Conservation (phyloP, 495 filamentous ascomycete species). For the Glonium stellatum region DNA sequence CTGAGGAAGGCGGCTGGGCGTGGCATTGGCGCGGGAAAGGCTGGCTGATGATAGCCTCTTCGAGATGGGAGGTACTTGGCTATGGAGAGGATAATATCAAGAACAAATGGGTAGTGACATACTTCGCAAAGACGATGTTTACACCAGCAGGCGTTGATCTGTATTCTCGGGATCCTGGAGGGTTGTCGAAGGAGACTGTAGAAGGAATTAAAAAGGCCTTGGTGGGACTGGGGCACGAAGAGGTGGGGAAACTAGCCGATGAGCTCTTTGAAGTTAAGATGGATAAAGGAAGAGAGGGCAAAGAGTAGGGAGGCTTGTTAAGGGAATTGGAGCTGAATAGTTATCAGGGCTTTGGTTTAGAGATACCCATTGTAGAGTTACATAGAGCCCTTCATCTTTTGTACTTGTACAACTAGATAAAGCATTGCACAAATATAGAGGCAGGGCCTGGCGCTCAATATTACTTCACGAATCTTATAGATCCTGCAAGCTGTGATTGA, state of each 20-base stretch:
- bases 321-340: background rate
- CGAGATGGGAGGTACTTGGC: slow-evolving; percentile 69
- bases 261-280: slow-evolving; percentile 38
- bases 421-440: too few relatives aligned
- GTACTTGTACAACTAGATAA: too few relatives aligned
- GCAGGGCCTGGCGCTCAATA: too few relatives aligned
- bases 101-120: slow-evolving; percentile 60
- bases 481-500: too few relatives aligned
- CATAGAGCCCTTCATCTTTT: too few relatives aligned
- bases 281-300: slow-evolving; percentile 23
- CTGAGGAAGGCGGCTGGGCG: slow-evolving; percentile 36
- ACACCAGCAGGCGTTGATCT: slow-evolving; percentile 70
- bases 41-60: slow-evolving; percentile 54
- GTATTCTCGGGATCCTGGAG: slow-evolving; percentile 52
- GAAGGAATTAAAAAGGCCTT: slow-evolving; percentile 38
- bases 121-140: slow-evolving; percentile 67
- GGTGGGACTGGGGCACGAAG: slow-evolving; percentile 33
- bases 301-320: background rate
- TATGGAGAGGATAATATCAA: slow-evolving; percentile 47
- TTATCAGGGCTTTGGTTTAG: background rate
- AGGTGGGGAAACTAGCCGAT: slow-evolving; percentile 33
- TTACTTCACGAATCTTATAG: too few relatives aligned
- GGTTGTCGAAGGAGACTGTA: slow-evolving; percentile 43
- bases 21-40: slow-evolving; percentile 72
- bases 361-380: too few relatives aligned